These are phyloP conservation scores for Theileria parva DNA, from an alignment of 169 alveolate species.

Conservation along the genomic window DNA sequence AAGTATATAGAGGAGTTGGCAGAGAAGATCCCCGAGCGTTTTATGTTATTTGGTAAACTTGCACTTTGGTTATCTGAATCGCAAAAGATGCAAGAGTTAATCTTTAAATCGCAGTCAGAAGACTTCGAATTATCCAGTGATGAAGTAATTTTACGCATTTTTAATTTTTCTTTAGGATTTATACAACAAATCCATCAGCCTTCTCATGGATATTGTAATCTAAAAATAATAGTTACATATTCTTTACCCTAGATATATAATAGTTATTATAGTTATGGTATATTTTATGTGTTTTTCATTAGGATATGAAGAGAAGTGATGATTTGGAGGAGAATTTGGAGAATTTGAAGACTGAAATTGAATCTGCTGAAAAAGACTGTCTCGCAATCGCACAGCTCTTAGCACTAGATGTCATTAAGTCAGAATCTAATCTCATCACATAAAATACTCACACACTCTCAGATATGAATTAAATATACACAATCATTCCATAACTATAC, in stretches of 20 bases:
- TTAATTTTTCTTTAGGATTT: slow-evolving; percentile 25
- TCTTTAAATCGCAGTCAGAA: background rate
- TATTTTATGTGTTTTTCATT: no score
- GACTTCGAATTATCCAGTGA: background rate
- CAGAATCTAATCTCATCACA: background rate
- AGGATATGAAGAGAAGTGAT: slow-evolving; percentile 44
- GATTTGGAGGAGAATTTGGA: slow-evolving; percentile 47
- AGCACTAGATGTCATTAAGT: slow-evolving; percentile 27
- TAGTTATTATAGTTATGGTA: background rate
- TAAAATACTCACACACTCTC: background rate
- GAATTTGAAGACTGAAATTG: slow-evolving; percentile 21
- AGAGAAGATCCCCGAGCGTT: slow-evolving; percentile 46
- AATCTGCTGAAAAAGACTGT: slow-evolving; percentile 62
- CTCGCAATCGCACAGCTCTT: slow-evolving; percentile 35
- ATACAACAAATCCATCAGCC: slow-evolving; percentile 18
- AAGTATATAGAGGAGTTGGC: slow-evolving; percentile 23
- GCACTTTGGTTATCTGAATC: slow-evolving; percentile 50
- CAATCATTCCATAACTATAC: no score
- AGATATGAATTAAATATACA: no score
- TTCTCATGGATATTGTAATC: slow-evolving; percentile 29
- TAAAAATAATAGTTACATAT: background rate
- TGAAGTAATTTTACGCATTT: background rate
- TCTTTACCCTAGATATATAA: background rate
- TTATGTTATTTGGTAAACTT: slow-evolving; percentile 38
- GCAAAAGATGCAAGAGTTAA: slow-evolving; percentile 36